Evolutionary conservation across 1,284 basidiomycete species (phyloP).

Genomic region (Boletus sp.): DNA sequence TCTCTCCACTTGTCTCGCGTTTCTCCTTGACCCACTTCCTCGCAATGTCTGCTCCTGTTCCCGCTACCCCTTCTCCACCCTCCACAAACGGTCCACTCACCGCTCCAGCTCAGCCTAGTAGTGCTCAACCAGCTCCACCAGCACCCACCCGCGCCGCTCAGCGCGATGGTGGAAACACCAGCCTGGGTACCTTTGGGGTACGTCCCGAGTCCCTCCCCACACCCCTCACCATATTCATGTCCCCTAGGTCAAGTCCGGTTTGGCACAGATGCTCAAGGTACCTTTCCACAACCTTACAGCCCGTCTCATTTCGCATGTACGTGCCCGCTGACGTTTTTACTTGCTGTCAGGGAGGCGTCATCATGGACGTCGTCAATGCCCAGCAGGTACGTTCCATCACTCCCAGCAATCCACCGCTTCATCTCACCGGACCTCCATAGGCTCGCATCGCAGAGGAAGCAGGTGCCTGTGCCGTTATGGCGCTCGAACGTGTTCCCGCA

Average conservation of each 20-base stretch:
- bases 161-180: constrained; percentile 58
- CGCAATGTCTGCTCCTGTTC: constrained; percentile 20
- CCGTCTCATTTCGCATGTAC: neutral
- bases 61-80: neutral
- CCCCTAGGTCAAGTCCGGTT: constrained; percentile 81
- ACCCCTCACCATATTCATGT: neutral
- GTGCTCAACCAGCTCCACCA: neutral
- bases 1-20: neutral
- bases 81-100: constrained; percentile 3
- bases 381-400: constrained; percentile 55
- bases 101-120: neutral
- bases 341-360: constrained; percentile 71
- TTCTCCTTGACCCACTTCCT: neutral
- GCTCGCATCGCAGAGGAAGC: constrained; percentile 97
- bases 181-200: constrained; percentile 82
- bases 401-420: neutral
- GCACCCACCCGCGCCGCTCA: constrained; percentile 57
- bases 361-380: constrained; percentile 87
- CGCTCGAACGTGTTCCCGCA: constrained; percentile 91
- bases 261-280: constrained; percentile 94
- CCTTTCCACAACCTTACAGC: constrained; percentile 14
- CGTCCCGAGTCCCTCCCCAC: constrained; percentile 15
- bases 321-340: neutral
- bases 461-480: constrained; percentile 98
- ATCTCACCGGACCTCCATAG: constrained; percentile 36